Base-by-base conservation (phyloP, 2,329 filamentous ascomycete species). In the Colletotrichum gloeosporioides region DNA sequence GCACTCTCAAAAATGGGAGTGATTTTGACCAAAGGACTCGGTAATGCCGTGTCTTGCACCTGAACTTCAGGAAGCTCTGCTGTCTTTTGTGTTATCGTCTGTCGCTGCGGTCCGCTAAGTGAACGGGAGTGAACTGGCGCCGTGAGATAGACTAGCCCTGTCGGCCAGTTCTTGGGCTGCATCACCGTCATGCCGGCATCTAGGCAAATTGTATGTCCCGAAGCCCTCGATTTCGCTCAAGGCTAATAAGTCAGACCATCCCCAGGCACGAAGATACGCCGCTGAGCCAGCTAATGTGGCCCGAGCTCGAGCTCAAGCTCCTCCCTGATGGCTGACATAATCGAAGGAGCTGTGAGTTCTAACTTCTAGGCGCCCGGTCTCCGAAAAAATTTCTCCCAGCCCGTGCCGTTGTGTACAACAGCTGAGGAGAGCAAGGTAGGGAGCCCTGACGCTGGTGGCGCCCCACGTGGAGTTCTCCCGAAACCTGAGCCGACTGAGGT, bases 81-180 rank as follows among this genome's bases (percentile, higher is more conserved):
- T 9, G 31, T 64, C 18, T 74, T 77, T 36, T 84, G 70, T 83
- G 85, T 34, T 49, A 90, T 82, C 31, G 82, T 78, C 25, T 82
- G 77, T 15, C 86, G 81, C 69, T 92, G 90, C 2, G 80, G 22
- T 18, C 83, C 80, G 8, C 85, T 85, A 44, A 92, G 81, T 76
- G 86, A 83, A 55, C 85, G 85, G 32, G 88, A 88, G 82, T 90
- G 88, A 4, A 84, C 80, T 3, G 92, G 90, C 4, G 83, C 79
- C 3, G 83, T 85, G 64, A 93, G 87, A 80, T 93, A 93, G 3
- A 87, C 85, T 3, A 92, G 78, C 12, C 84, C 69, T 6, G 84
- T 49, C 0, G 92, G 91, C 92, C 92, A 93, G 82, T 92, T 92
- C 78, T 88, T 89, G 4, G 91, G 91, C 29, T 81, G 72, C 31